These are phyloP conservation scores for Dothiorella sarmentorum DNA, from an alignment of 2,329 filamentous ascomycete species.

Conservation along the genomic window DNA sequence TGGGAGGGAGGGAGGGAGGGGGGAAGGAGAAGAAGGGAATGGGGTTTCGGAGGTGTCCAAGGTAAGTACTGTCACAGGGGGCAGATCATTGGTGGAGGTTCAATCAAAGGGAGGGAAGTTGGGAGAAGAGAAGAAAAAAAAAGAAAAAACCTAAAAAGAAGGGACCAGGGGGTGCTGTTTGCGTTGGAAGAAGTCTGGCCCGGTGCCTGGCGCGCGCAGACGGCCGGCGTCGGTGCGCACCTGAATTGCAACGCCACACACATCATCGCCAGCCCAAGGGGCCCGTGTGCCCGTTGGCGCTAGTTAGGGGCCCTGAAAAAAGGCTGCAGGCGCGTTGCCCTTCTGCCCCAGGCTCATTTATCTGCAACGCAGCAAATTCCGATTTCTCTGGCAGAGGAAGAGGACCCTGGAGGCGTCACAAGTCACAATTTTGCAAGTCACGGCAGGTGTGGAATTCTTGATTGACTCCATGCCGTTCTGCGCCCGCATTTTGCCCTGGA, in stretches of 20 bases:
- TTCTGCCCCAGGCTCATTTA: neutral
- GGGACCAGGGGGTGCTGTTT: neutral
- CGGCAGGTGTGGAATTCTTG: neutral
- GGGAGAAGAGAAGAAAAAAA: no score
- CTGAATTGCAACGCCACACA: neutral
- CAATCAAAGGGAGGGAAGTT: no score
- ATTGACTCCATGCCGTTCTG: neutral
- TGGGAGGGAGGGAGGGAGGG: no score
- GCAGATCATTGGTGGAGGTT: no score
- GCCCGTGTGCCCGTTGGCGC: neutral
- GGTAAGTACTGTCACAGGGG: no score
- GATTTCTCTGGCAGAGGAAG: neutral
- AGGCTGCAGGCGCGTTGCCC: neutral
- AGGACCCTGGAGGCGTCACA: neutral
- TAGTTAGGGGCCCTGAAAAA: neutral
- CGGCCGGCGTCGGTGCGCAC: neutral
- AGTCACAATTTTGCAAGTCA: neutral
- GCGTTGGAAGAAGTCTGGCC: no score
- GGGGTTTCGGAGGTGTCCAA: no score
- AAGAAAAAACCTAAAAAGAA: no score
- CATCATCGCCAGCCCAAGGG: neutral
- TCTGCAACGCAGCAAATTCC: neutral
- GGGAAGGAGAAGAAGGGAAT: no score
- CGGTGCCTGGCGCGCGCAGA: no score
- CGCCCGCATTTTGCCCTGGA: neutral